A percentile compares a stretch with the other conserved stretches of the same genome.
phyloP scores from a whole-genome alignment of 2,329 filamentous ascomycete species.

The Didymella keratinophila region DNA sequence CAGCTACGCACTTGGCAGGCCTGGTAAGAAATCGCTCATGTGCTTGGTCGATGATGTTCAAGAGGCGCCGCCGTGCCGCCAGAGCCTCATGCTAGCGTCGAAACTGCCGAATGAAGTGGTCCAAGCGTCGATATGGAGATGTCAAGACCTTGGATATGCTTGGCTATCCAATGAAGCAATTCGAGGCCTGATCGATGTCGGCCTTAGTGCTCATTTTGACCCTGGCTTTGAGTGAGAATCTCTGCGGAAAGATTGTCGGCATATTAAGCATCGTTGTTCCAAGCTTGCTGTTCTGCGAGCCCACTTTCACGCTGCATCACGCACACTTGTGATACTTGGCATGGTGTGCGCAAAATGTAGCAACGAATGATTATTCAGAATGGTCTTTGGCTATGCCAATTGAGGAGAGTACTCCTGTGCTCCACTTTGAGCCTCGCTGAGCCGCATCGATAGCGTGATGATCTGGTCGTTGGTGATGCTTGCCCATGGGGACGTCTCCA shows the following conservation, averaged over 20 bases:
- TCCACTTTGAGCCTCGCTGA: constrained; percentile 26
- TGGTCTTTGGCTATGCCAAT: not conserved
- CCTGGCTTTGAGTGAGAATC: constrained; percentile 7
- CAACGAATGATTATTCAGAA: not conserved
- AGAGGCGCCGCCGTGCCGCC: constrained; percentile 9
- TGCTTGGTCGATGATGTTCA: constrained; percentile 9
- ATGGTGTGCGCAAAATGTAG: not conserved
- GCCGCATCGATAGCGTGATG: constrained; percentile 17
- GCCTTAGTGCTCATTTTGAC: constrained; percentile 18
- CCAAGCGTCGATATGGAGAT: constrained; percentile 10
- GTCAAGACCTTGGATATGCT: constrained; percentile 19
- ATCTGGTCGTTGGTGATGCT: not conserved
- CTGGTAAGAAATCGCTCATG: constrained; percentile 16
- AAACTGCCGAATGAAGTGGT: constrained; percentile 11
- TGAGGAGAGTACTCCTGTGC: not conserved
- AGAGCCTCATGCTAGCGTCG: constrained; percentile 21
- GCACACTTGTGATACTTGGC: constrained; percentile 9
- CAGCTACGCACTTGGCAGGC: constrained; percentile 10
- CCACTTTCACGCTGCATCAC: constrained; percentile 8
- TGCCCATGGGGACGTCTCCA: constrained; percentile 15
- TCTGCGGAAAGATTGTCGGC: constrained; percentile 29
- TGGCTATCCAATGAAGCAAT: constrained; percentile 24
- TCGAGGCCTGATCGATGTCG: constrained; percentile 13
- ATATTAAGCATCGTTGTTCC: constrained; percentile 22
- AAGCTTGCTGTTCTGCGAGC: constrained; percentile 14